Evolutionary conservation across 495 filamentous ascomycete genomes (phyloP).

Genomic region (Aspergillus avenaceus): DNA sequence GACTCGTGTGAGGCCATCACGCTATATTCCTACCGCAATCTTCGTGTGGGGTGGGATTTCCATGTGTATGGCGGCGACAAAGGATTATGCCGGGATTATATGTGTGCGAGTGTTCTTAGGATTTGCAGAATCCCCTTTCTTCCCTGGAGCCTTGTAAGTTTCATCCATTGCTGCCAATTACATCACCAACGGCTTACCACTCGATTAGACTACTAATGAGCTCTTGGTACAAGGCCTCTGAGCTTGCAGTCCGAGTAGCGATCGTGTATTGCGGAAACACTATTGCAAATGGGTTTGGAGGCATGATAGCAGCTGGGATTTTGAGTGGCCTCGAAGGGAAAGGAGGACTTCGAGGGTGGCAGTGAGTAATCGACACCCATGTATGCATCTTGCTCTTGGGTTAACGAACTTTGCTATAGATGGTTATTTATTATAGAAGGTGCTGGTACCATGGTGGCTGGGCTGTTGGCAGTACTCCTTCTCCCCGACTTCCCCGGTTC

Average conservation of each 20-base stretch:
- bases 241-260: constrained; percentile 19
- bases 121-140: constrained; percentile 48
- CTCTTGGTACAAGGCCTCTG: constrained; percentile 22
- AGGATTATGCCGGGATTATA: constrained; percentile 38
- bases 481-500: constrained; percentile 19
- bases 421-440: constrained; percentile 23
- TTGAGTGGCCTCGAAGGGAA: constrained; percentile 14
- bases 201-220: constrained; percentile 11
- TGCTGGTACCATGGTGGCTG: constrained; percentile 19
- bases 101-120: constrained; percentile 34
- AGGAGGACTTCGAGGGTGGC: constrained; percentile 16
- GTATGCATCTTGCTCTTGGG: not conserved
- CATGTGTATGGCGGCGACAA: constrained; percentile 35
- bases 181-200: no score
- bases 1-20: constrained; percentile 29
- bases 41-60: constrained; percentile 23
- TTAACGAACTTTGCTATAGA: not conserved
- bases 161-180: constrained; percentile 5
- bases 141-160: constrained; percentile 36
- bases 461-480: constrained; percentile 12
- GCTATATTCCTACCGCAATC: constrained; percentile 28
- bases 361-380: not conserved
- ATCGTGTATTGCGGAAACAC: constrained; percentile 21
- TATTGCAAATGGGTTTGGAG: constrained; percentile 22
- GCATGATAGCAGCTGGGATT: constrained; percentile 17